Conservation (phyloP, 2,329 filamentous ascomycete genomes). For the Penicillium glabrum region DNA sequence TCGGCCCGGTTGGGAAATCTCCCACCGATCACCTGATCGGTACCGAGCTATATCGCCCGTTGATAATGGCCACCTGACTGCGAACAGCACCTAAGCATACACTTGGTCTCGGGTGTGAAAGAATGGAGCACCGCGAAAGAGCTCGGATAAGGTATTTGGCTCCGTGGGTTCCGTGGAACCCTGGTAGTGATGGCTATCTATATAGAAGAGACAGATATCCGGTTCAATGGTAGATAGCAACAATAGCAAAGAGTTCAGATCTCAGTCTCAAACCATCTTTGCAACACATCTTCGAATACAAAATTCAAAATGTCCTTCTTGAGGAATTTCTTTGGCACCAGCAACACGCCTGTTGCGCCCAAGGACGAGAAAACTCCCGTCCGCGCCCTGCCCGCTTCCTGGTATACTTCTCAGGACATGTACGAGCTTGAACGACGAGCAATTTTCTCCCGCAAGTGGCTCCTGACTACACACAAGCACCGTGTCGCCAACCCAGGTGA, state of each 20-base stretch:
- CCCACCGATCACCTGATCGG: slow-evolving; percentile 26
- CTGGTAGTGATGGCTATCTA: slow-evolving; percentile 12
- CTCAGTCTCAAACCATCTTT: not conserved
- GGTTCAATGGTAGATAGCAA: slow-evolving; percentile 10
- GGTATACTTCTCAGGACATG: slow-evolving; percentile 56
- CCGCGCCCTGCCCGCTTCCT: slow-evolving; percentile 50
- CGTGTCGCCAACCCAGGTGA: slow-evolving; percentile 55
- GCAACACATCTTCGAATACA: not conserved
- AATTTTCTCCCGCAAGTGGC: slow-evolving; percentile 21
- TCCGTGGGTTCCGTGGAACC: slow-evolving; percentile 9
- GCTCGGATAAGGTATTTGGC: slow-evolving; percentile 5
- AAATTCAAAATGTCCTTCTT: slow-evolving; percentile 27
- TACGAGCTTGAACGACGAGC: slow-evolving; percentile 48
- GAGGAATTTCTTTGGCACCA: slow-evolving; percentile 29
- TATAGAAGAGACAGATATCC: slow-evolving; percentile 19
- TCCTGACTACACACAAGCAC: slow-evolving; percentile 21
- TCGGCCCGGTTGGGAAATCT: slow-evolving; percentile 12
- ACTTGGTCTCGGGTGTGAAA: slow-evolving; percentile 12
- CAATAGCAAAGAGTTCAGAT: slow-evolving; percentile 3
- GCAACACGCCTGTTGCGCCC: slow-evolving; percentile 18
- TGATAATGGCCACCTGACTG: slow-evolving; percentile 17
- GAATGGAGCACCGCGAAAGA: slow-evolving; percentile 5
- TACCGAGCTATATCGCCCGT: slow-evolving; percentile 17
- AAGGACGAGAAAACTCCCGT: slow-evolving; percentile 31
- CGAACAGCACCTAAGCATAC: slow-evolving; percentile 10